phyloP scores from a whole-genome alignment of 108 stramenopile species.

The Cyclotella cryptica region DNA sequence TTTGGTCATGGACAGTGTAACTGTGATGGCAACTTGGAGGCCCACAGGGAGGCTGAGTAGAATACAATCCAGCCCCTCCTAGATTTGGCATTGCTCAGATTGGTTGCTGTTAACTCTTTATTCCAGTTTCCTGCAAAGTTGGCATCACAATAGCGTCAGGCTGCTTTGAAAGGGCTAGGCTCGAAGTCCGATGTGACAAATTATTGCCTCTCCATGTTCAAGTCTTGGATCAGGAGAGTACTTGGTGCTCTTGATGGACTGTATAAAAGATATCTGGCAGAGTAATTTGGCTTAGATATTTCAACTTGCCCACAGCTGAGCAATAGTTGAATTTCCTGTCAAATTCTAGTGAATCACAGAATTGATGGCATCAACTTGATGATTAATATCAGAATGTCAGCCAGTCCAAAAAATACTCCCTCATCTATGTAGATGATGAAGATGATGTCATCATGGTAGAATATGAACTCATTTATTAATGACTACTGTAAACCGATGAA shows the following conservation, averaged over 20 bases:
- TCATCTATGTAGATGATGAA: too few relatives aligned
- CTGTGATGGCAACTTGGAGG: constrained; percentile 8
- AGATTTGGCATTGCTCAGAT: constrained; percentile 29
- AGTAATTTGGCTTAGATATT: constrained; percentile 33
- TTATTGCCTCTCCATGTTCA: constrained; percentile 20
- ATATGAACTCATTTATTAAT: too few relatives aligned
- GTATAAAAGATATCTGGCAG: constrained; percentile 24
- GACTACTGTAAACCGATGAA: too few relatives aligned
- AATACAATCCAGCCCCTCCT: constrained; percentile 7
- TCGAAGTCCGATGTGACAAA: constrained; percentile 20
- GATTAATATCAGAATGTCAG: too few relatives aligned
- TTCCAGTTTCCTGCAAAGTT: constrained; percentile 5
- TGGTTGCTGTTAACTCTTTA: neutral
- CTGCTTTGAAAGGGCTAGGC: neutral
- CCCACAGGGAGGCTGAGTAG: neutral
- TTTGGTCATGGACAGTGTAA: constrained; percentile 14
- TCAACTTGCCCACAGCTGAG: constrained; percentile 31
- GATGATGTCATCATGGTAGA: too few relatives aligned
- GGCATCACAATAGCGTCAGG: too few relatives aligned
- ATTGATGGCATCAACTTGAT: too few relatives aligned
- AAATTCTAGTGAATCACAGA: constrained; percentile 12
- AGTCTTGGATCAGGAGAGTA: constrained; percentile 4
- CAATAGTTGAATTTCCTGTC: constrained; percentile 25
- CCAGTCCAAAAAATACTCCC: too few relatives aligned
- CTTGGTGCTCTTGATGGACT: constrained; percentile 21